Conservation (phyloP, 352 stramenopile species). For the Globisporangium uncinulatum region DNA sequence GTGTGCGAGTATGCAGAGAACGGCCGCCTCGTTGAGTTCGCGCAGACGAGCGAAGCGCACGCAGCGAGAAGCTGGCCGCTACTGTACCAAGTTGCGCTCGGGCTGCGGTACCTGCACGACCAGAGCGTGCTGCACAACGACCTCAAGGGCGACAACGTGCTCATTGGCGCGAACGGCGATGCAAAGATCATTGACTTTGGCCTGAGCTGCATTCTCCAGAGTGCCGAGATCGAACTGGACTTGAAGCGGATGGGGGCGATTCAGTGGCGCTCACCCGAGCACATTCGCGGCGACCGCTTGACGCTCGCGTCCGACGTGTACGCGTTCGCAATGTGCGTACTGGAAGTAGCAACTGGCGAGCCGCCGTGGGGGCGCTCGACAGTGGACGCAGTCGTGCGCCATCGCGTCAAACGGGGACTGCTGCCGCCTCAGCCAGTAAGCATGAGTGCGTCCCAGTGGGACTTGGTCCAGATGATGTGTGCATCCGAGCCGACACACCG, state of each 20-base stretch:
- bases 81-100: constrained; percentile 1
- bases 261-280: not conserved
- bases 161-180: not conserved
- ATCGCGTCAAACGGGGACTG: not conserved
- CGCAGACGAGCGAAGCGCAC: not conserved
- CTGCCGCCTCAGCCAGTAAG: not conserved
- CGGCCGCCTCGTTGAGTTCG: not conserved
- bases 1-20: constrained; percentile 4
- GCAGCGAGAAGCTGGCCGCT: not conserved
- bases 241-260: not conserved
- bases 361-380: constrained; percentile 1
- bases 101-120: constrained; percentile 2
- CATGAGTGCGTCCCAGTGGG: not conserved
- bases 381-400: not conserved
- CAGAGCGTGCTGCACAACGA: constrained; percentile 4
- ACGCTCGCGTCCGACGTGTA: constrained; percentile 10
- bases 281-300: not conserved
- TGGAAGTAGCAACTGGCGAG: constrained; percentile 4
- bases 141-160: constrained; percentile 7
- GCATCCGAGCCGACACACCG: not conserved
- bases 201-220: constrained; percentile 9
- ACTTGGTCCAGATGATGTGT: not conserved
- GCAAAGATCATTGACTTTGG: constrained; percentile 11
- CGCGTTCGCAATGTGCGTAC: constrained; percentile 7
- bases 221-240: not conserved